These are phyloP conservation scores for Eucalyptus virginea DNA, from an alignment of 345 rosid genomes.

Conservation along the genomic window DNA sequence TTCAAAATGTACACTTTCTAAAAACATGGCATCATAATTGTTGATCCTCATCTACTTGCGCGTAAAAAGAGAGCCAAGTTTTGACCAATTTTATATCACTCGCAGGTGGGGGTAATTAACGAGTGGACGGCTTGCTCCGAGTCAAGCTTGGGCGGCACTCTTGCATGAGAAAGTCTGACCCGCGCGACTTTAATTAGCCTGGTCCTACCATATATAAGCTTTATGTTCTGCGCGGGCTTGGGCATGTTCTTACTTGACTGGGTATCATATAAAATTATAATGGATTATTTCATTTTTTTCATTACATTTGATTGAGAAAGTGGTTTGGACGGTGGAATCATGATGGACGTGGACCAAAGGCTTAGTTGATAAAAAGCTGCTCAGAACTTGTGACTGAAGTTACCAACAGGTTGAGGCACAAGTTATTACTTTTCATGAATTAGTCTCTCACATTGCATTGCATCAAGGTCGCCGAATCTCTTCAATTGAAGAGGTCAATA, in stretches of 20 bases:
- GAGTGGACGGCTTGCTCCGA: not conserved
- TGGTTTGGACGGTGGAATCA: not conserved
- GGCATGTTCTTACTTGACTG: not conserved
- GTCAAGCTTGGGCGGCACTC: not conserved
- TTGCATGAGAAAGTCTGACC: not conserved
- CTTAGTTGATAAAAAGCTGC: not conserved
- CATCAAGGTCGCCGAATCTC: not conserved
- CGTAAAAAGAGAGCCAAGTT: not conserved
- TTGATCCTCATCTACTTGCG: not conserved
- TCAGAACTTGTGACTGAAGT: not conserved
- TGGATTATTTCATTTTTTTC: not conserved
- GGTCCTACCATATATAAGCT: not conserved
- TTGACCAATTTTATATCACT: not conserved
- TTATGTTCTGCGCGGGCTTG: accelerated
- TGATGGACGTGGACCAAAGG: not conserved
- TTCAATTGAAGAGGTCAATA: not conserved
- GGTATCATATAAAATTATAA: not conserved
- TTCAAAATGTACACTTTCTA: not conserved
- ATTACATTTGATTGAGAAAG: not conserved
- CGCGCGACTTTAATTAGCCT: not conserved
- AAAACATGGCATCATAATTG: not conserved
- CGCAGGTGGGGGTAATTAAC: not conserved
- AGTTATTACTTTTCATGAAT: not conserved
- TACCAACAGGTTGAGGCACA: not conserved
- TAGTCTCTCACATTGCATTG: not conserved